Evolutionary conservation across 345 rosid genomes (phyloP).

Genomic region (Arabis alpina): DNA sequence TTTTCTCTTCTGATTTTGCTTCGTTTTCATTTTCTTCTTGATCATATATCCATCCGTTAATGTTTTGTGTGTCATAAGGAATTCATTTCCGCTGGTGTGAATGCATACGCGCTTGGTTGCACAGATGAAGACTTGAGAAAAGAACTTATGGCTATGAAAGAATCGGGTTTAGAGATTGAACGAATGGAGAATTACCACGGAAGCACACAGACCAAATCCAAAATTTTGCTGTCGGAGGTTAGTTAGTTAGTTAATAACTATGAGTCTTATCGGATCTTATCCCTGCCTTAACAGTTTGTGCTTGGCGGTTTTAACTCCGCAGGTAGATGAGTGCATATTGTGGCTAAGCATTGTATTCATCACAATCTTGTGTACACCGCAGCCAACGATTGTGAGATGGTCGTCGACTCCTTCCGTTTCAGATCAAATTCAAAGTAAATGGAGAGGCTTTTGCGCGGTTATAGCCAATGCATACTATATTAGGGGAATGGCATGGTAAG

Average conservation of each 20-base stretch:
- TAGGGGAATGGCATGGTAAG: conserved; percentile 96
- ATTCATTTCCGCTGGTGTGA: conserved; percentile 85
- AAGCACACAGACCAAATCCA: conserved; percentile 69
- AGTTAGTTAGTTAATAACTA: conserved; percentile 1
- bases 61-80: conserved; percentile 55
- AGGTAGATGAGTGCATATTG: conserved; percentile 88
- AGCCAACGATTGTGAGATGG: conserved; percentile 89
- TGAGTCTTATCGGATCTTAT: background rate
- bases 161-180: conserved; percentile 70
- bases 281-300: conserved; percentile 4
- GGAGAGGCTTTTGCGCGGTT: conserved; percentile 93
- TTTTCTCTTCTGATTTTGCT: background rate
- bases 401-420: conserved; percentile 75
- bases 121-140: conserved; percentile 73
- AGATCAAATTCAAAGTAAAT: conserved; percentile 56
- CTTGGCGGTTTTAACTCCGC: conserved; percentile 21
- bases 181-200: conserved; percentile 61
- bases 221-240: conserved; percentile 69
- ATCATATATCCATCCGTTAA: conserved; percentile 13
- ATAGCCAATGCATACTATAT: conserved; percentile 88
- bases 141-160: conserved; percentile 72
- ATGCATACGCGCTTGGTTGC: conserved; percentile 90
- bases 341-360: conserved; percentile 92
- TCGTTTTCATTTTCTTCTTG: conserved; percentile 3
- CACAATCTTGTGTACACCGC: conserved; percentile 93